phyloP scores from a whole-genome alignment of 2,329 filamentous ascomycete species.

The Botrytis sinoallii region DNA sequence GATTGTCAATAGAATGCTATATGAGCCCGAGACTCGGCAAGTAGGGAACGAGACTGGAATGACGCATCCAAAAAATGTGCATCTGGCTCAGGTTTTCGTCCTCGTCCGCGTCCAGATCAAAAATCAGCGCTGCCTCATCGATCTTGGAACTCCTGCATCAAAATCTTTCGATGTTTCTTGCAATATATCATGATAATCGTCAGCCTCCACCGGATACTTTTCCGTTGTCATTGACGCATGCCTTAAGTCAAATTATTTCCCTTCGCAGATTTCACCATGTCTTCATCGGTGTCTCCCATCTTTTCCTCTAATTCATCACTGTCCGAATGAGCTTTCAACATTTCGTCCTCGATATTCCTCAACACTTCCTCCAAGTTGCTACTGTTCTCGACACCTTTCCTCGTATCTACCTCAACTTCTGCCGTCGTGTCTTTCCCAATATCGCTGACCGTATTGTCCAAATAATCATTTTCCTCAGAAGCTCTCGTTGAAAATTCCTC shows the following conservation, averaged over 20 bases:
- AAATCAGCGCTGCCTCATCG: not conserved
- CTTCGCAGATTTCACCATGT: not conserved
- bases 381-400: not conserved
- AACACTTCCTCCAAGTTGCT: not conserved
- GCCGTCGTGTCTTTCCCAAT: not conserved
- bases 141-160: not conserved
- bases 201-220: not conserved
- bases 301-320: not conserved
- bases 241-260: not conserved
- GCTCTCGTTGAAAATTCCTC: not conserved
- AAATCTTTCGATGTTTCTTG: not conserved
- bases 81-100: not conserved
- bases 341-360: not conserved
- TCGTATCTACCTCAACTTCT: not conserved
- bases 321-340: not conserved
- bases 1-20: not conserved
- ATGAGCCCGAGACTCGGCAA: not conserved
- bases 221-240: not conserved
- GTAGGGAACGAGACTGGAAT: not conserved
- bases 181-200: not conserved
- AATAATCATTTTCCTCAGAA: not conserved
- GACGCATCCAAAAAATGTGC: not conserved
- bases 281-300: not conserved
- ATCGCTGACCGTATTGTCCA: not conserved
- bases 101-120: not conserved